Evolutionary conservation across 78 protist species (phyloP).

Genomic region (Pigoraptor vietnamica): DNA sequence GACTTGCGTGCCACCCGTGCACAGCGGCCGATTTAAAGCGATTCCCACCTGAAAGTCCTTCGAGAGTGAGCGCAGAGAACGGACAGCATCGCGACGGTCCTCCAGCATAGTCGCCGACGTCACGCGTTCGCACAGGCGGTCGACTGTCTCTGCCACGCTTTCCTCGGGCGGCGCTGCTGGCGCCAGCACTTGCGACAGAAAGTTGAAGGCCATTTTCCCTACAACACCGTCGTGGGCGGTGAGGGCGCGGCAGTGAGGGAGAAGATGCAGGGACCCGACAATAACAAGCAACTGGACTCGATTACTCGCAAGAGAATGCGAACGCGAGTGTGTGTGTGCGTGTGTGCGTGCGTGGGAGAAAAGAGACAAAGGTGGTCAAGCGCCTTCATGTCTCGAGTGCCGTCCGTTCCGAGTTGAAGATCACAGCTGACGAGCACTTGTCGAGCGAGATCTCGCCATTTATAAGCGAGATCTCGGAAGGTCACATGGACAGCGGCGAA

Average conservation of each 20-base stretch:
- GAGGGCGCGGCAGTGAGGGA: no score
- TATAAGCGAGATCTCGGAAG: no score
- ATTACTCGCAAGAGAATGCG: no score
- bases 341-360: no score
- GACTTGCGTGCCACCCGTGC: no score
- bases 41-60: background rate
- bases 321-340: no score
- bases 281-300: background rate
- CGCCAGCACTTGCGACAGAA: background rate
- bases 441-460: no score
- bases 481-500: no score
- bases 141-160: constrained; percentile 2
- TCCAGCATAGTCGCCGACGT: constrained; percentile 9
- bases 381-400: no score
- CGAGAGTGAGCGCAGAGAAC: constrained; percentile 9
- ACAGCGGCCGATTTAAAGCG: background rate
- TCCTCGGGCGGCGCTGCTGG: background rate
- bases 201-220: background rate
- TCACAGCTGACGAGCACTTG: no score
- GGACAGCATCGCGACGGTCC: constrained; percentile 26
- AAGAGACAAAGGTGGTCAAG: no score
- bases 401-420: no score
- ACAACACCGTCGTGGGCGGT: background rate
- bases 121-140: constrained; percentile 12
- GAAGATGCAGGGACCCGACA: background rate